Conservation (phyloP, 805 yeast species). For the Pichia cabralensis region DNA sequence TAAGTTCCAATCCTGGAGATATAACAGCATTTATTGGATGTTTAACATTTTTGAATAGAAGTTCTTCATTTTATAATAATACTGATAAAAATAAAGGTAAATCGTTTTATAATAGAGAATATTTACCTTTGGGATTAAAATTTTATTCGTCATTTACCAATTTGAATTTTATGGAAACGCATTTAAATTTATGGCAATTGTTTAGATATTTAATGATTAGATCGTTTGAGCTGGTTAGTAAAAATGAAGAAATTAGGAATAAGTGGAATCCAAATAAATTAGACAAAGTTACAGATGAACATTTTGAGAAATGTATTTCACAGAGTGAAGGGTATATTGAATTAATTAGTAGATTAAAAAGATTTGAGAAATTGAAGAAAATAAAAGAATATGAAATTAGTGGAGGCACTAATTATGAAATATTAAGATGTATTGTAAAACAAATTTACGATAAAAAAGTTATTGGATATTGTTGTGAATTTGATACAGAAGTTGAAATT, state of each 20-base stretch:
- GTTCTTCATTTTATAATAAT: background rate
- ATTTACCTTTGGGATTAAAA: slow-evolving; percentile 16
- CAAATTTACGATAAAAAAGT: slow-evolving; percentile 23
- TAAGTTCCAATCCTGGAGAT: slow-evolving; percentile 10
- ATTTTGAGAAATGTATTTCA: slow-evolving; percentile 5
- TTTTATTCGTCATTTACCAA: slow-evolving; percentile 21
- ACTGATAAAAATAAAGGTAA: slow-evolving; percentile 8
- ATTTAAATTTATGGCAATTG: slow-evolving; percentile 24
- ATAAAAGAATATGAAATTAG: slow-evolving; percentile 4
- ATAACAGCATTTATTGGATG: slow-evolving; percentile 18
- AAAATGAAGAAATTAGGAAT: background rate
- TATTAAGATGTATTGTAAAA: slow-evolving; percentile 36
- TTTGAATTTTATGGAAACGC: slow-evolving; percentile 18
- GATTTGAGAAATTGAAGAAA: slow-evolving; percentile 3
- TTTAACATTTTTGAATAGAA: slow-evolving; percentile 13
- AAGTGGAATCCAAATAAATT: slow-evolving; percentile 5
- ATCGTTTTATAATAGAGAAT: slow-evolving; percentile 8
- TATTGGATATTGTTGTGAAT: slow-evolving; percentile 37
- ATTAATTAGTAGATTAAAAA: slow-evolving; percentile 12
- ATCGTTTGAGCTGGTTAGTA: slow-evolving; percentile 2
- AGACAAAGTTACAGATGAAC: slow-evolving; percentile 6
- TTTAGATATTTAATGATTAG: slow-evolving; percentile 19
- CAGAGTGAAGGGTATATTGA: slow-evolving; percentile 16
- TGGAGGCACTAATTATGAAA: slow-evolving; percentile 11
- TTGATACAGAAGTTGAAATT: slow-evolving; percentile 38